Evolutionary conservation across 495 filamentous ascomycete species (phyloP).

Genomic region (Bacidia gigantensis): DNA sequence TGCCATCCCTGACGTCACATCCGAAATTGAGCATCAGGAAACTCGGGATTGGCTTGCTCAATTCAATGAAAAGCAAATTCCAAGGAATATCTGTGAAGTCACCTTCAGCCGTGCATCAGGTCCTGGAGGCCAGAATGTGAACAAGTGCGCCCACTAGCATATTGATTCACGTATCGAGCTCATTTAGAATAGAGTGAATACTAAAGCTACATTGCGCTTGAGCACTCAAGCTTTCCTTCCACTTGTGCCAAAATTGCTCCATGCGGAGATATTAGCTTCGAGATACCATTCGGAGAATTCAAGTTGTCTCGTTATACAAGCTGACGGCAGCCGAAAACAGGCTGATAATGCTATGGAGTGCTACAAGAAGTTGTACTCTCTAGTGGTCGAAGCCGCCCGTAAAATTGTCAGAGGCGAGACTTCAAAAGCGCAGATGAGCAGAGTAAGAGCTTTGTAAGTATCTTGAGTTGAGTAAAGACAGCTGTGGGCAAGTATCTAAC

Average conservation of each 20-base stretch:
- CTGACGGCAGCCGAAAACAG: slow-evolving; percentile 52
- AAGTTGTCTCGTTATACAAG: slow-evolving; percentile 53
- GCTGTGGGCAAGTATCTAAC: not conserved
- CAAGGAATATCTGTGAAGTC: slow-evolving; percentile 48
- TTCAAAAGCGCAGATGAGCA: slow-evolving; percentile 40
- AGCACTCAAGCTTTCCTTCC: slow-evolving; percentile 42
- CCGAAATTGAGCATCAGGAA: slow-evolving; percentile 46
- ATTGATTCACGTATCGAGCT: too few relatives aligned
- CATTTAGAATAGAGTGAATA: slow-evolving; percentile 54
- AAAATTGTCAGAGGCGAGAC: slow-evolving; percentile 51
- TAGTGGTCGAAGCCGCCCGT: slow-evolving; percentile 40
- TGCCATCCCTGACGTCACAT: not conserved
- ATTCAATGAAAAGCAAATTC: slow-evolving; percentile 50
- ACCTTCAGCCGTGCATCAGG: slow-evolving; percentile 79
- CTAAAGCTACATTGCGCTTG: slow-evolving; percentile 71
- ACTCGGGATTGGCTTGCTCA: slow-evolving; percentile 63
- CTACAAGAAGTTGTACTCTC: slow-evolving; percentile 44
- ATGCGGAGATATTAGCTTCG: slow-evolving; percentile 45
- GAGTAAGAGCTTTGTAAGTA: slow-evolving; percentile 52
- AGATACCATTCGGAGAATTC: slow-evolving; percentile 55
- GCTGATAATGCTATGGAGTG: slow-evolving; percentile 50
- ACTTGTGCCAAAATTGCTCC: slow-evolving; percentile 55
- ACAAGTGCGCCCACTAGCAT: slow-evolving; percentile 50
- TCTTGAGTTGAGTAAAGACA: not conserved
- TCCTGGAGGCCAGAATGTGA: slow-evolving; percentile 90